Evolutionary conservation across 768 basidiomycete species (phyloP), one percentile per base, ranked within the genome.

Genomic region (Mrakia blollopis): DNA sequence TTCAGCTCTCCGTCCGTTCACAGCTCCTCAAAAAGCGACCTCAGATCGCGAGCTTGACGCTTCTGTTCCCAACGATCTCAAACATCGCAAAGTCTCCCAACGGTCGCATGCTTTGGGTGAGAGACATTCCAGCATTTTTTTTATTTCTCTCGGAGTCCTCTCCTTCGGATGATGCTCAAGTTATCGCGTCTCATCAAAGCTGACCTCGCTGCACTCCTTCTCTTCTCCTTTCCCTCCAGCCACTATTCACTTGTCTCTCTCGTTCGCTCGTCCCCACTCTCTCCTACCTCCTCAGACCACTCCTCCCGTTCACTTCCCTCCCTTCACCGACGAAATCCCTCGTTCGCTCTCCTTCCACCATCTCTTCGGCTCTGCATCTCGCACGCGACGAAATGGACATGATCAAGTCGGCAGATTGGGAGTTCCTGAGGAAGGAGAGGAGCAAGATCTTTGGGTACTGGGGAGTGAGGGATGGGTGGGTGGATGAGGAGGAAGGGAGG

Each of bases 61-160:
- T 92, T 73, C 85, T 94, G 11, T 91, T 90, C 82, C 92, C 92
- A 0, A 88, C 91, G 0, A 84, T 92, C 47, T 86, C 87, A 3
- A 84, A 89, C 80, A 89, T 94, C 37, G 87, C 85, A 3, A 80
- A 84, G 21, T 89, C 90, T 0, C 90, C 90, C 3, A 91, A 91
- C 79, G 92, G 91, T 2, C 85, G 83, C 52, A 83, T 78, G 28
- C 82, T 92, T 35, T 88, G 87, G 68, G 90, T 91, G 79, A 80
- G 89, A 85, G 61, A 39, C 32, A n/a, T n/a, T n/a, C n/a, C n/a
- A n/a, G n/a, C n/a, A n/a, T n/a, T n/a, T 35, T 37, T 50, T 50
- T 14, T 21, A 3, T 50, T 3, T 50, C 1, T 7, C 47, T 50
- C 7, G 6, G 5, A 21, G 2, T 50, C 18, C 3, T 21, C 47